A percentile compares a stretch with the other conserved stretches of the same genome.
Evolutionary conservation across 306 rosid genomes (phyloP).

Genomic region (Boehmeria nivea): DNA sequence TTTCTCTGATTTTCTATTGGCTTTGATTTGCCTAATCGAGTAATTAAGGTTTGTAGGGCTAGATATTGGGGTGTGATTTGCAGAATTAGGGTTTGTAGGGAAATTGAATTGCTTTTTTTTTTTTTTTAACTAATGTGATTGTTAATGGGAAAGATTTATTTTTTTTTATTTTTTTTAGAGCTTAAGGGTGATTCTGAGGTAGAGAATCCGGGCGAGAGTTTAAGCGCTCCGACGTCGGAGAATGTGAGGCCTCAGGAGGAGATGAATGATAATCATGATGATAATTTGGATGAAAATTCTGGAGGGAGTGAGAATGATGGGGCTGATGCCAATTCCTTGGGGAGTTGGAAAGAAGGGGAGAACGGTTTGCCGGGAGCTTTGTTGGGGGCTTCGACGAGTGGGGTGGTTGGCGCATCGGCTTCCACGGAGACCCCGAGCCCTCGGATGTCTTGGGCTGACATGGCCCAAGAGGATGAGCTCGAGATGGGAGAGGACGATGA

Average conservation of each 20-base stretch:
- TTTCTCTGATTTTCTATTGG: background rate
- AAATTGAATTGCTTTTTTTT: too few species aligned
- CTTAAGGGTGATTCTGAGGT: slow-evolving; percentile 18
- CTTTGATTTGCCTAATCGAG: too few species aligned
- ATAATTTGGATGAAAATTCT: slow-evolving; percentile 45
- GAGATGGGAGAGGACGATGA: slow-evolving; percentile 50
- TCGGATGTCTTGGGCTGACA: slow-evolving; percentile 94
- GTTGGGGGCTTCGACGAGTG: slow-evolving; percentile 26
- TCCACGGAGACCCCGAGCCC: slow-evolving; percentile 23
- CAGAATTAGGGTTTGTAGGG: background rate
- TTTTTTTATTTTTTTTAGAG: slow-evolving; percentile 24
- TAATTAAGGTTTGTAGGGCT: too few species aligned
- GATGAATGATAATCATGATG: slow-evolving; percentile 29
- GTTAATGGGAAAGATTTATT: background rate
- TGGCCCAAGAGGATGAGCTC: slow-evolving; percentile 89
- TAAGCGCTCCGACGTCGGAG: slow-evolving; percentile 5
- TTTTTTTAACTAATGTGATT: too few species aligned
- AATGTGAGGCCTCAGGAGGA: too few species aligned
- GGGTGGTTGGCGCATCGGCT: slow-evolving; percentile 11
- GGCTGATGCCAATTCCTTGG: slow-evolving; percentile 25
- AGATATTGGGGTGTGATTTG: too few species aligned
- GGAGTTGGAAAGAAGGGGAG: slow-evolving; percentile 35
- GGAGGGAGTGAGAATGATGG: slow-evolving; percentile 55
- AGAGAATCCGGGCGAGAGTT: slow-evolving; percentile 6
- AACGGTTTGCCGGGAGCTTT: slow-evolving; percentile 21